Base-by-base conservation (phyloP, 257 asterid genomes). In the Plantago elongata region DNA sequence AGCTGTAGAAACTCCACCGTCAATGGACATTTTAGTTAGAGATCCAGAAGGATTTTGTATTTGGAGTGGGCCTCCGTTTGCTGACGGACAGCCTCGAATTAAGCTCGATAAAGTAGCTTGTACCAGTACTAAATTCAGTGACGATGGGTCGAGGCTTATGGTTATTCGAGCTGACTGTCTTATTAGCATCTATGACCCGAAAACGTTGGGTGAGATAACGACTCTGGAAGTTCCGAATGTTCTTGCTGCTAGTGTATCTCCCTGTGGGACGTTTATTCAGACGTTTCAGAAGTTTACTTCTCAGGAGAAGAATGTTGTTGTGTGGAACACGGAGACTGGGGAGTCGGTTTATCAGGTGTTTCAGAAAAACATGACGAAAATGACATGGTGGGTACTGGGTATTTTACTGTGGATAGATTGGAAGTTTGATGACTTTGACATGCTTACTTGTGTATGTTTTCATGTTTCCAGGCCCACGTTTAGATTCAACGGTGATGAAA, bases 31-130 rank as follows among this genome's bases (percentile, higher is more conserved):
- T 54, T 60, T 93, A 65, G 78, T 89, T 11, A 80, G 97, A 74
- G 93, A 78, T 69, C 78, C 91, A 13, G 90, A 74, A 62, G 97
- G 96, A 6, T 82, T 84, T 70, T 50, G 77, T 47, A 69, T 93
- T 54, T 93, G 99, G 97, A 68, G 62, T 51, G 97, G 97, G 38
- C 99, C 99, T 3, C 97, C 99, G 22, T 87, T 89, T 71, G 57
- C 64, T 64, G 74, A 79, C 55, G 89, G 79, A n/a, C 82, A 83
- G 66, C 97, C 99, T n/a, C 60, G 60, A 16, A 57, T 73, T 52
- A 89, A 82, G 83, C 88, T 81, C 58, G 82, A 74, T 13, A 84
- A 74, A 57, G 18, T 76, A 30, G 79, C 80, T 11, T 93, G 97
- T 57, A 70, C 82, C 64, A 83, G 81, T 76, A 75, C 82, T 27